Base-by-base conservation (phyloP, 768 basidiomycete species). In the Russula virescens region DNA sequence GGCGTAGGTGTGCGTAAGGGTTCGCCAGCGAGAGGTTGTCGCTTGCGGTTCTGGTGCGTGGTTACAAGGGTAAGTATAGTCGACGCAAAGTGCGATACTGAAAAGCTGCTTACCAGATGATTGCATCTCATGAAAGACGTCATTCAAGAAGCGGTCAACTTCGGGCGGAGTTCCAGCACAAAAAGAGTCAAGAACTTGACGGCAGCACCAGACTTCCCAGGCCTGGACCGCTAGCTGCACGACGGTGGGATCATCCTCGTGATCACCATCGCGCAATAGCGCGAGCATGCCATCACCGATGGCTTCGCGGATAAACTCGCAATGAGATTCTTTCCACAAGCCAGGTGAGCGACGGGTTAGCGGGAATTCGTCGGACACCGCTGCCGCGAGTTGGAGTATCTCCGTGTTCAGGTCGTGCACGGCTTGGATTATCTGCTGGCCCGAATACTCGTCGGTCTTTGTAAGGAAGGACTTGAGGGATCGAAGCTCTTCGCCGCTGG, bases 161-260 rank as follows among this genome's bases (percentile, higher is more conserved):
- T 74, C 73, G 21, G 60, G 40, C 9, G 73, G 69, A 19, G 71
- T 65, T 28, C 73, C 75, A 25, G 69, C 70, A 67, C 73, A 73
- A 68, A 75, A 75, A 21, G 71, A 52, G 47, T 73, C 69, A 43
- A 75, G 68, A 28, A 73, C 69, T 55, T 69, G 66, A 51, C 69
- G 66, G 35, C 72, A 71, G 52, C 72, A 75, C 68, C 68, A 70
- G 8, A 75, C 73, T 66, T 73, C 68, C 73, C 73, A 75, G n/a
- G 75, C 74, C 63, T 75, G 75, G 55, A 75, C 55, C 10, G 75
- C 75, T 49, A 72, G 71, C 66, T 75, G 75, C 26, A 75, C 71
- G 25, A 75, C 57, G n/a, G 71, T 75, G 25, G 74, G 73, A 51
- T 75, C 74, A 18, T 54, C 64, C 19, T 68, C 69, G 31, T 74